These are phyloP conservation scores for Cochlearia excelsa DNA, from an alignment of 345 rosid species.

Conservation along the genomic window DNA sequence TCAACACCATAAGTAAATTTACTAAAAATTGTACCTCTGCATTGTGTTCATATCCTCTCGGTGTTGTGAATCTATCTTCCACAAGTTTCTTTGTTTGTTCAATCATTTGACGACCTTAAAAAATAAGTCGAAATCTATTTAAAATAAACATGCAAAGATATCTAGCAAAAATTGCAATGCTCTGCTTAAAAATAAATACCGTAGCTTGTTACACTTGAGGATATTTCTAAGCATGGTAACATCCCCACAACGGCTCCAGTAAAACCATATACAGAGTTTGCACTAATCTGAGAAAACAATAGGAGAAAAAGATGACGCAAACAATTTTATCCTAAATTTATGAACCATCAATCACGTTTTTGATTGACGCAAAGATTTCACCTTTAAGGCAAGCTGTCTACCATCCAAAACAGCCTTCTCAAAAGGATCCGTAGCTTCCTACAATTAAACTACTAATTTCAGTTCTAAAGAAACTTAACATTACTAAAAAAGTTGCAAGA, in stretches of 20 bases:
- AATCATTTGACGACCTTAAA: slow-evolving; percentile 93
- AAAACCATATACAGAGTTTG: slow-evolving; percentile 96
- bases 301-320: slow-evolving; percentile 1
- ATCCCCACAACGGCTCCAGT: slow-evolving; percentile 94
- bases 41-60: slow-evolving; percentile 72
- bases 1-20: slow-evolving; percentile 12
- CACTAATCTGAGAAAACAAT: slow-evolving; percentile 66
- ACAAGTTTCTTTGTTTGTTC: slow-evolving; percentile 90
- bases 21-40: slow-evolving; percentile 61
- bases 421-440: slow-evolving; percentile 97
- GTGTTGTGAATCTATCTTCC: slow-evolving; percentile 77
- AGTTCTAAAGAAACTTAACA: background rate
- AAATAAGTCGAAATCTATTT: slow-evolving; percentile 24
- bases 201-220: slow-evolving; percentile 98
- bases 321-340: slow-evolving; percentile 3
- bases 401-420: slow-evolving; percentile 98
- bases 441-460: slow-evolving; percentile 24
- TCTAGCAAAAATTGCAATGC: slow-evolving; percentile 4
- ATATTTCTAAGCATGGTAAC: slow-evolving; percentile 91
- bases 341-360: background rate
- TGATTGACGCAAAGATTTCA: slow-evolving; percentile 23
- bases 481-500: background rate
- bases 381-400: slow-evolving; percentile 93
- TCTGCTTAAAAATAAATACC: slow-evolving; percentile 45
- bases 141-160: slow-evolving; percentile 21